A percentile compares a stretch with the other conserved stretches of the same genome.
phyloP scores from a whole-genome alignment of 2,329 filamentous ascomycete genomes.

The Fusarium sp. region DNA sequence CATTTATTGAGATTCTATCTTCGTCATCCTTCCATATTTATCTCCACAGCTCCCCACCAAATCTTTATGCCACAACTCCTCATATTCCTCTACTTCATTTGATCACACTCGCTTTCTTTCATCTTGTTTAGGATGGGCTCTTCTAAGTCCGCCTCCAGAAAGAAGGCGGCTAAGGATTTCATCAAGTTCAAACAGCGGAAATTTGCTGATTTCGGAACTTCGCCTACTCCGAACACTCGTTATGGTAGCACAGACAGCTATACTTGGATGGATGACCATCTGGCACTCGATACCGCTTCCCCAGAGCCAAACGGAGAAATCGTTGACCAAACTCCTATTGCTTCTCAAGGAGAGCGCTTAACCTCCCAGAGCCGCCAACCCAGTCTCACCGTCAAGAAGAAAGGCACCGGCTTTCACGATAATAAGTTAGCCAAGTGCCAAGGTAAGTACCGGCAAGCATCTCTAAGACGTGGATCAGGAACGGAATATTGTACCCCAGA shows the following conservation, averaged over 20 bases:
- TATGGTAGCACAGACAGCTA: neutral
- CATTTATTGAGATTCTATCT: accelerated
- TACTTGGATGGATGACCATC: neutral
- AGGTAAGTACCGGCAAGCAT: conserved; percentile 11
- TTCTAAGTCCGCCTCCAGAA: neutral
- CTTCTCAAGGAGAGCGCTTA: neutral
- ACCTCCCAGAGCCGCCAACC: neutral
- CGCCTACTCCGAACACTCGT: neutral
- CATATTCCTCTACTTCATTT: no score
- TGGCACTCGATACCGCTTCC: neutral
- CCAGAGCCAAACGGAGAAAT: no score
- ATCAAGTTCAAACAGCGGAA: neutral
- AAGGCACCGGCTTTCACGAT: conserved; percentile 24
- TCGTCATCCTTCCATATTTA: no score
- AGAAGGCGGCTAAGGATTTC: neutral
- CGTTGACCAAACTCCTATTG: neutral
- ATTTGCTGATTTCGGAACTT: neutral
- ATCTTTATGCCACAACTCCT: no score
- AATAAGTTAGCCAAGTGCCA: neutral
- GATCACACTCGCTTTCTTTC: neutral
- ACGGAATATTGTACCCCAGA: conserved; percentile 8
- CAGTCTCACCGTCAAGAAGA: accelerated
- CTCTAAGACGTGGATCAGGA: conserved; percentile 22
- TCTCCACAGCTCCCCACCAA: accelerated
- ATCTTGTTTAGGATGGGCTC: neutral